These are phyloP conservation scores for Lactifluus piperatus DNA, from an alignment of 768 basidiomycete species.

Conservation along the genomic window DNA sequence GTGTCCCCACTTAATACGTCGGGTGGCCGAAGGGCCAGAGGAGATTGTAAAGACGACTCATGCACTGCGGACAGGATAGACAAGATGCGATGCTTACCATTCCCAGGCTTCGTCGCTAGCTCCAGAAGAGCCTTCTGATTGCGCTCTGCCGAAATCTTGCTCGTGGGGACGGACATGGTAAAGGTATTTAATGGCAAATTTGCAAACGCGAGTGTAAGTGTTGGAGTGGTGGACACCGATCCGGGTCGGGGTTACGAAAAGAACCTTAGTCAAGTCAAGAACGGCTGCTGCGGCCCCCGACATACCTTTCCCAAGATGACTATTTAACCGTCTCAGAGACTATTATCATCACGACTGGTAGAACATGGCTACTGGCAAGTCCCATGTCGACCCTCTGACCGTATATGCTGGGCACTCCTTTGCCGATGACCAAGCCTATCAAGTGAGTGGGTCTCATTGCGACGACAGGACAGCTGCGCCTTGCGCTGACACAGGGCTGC, in stretches of 20 bases:
- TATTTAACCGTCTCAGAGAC: background rate
- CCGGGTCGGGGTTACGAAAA: background rate
- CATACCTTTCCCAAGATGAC: background rate
- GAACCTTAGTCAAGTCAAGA: background rate
- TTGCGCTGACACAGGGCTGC: background rate
- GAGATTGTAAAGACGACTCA: background rate
- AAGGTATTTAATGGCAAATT: background rate
- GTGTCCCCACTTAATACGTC: too few relatives aligned
- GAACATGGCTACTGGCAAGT: background rate
- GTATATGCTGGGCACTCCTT: constrained; percentile 37
- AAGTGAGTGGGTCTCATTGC: constrained; percentile 33
- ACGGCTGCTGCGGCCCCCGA: background rate
- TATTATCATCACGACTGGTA: background rate
- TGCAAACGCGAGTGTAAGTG: background rate
- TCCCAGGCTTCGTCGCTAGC: constrained; percentile 13
- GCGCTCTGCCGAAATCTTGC: constrained; percentile 14
- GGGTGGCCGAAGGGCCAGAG: background rate
- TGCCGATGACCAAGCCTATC: constrained; percentile 45
- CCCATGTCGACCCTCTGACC: background rate
- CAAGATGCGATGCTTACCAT: constrained; percentile 3
- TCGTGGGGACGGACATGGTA: constrained; percentile 14
- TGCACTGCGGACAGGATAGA: background rate
- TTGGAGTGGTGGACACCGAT: background rate
- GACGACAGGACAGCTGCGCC: background rate
- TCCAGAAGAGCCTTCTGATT: constrained; percentile 16